Base-by-base conservation (phyloP, 2,329 filamentous ascomycete species). In the Aureobasidium sp. region DNA sequence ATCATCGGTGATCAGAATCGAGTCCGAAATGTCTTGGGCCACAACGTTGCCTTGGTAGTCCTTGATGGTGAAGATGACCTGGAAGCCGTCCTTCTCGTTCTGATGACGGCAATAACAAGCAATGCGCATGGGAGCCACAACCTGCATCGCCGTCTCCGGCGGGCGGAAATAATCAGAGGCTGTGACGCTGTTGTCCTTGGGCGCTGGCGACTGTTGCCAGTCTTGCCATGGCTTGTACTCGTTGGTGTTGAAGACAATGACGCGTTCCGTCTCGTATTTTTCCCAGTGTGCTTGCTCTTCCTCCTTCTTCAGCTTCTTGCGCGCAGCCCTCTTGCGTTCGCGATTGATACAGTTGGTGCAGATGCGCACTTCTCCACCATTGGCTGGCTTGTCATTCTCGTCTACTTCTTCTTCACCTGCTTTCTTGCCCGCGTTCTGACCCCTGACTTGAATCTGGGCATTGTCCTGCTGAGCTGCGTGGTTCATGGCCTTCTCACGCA, bases 91-190 rank as follows among this genome's bases (percentile, higher is more conserved):
- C 77, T 97, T 97, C 76, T 97, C 94, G 63, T 88, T 86, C 68
- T 97, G 93, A 72, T 99, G 93, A 25, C 93, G 86, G 75, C 93
- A 97, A 75, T 97, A 99, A 73, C 93, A 99, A 29, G 92, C 91
- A 69, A 99, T 97, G 10, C 93, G 87, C 92, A 97, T 96, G 0
- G 91, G 91, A 2, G 90, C 85, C 67, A 92, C 87, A 29, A 96
- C 86, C 69, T 91, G 87, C 78, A 90, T 85, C 7, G 87, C 84
- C 55, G 84, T 85, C 50, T 80, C 79, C 48, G 79, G 77, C 29
- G 72, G 71, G 3, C 65, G 60, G 58, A 73, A 73, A 32, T 48
- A 50, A 52, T 66, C 66, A 59, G 49, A 59, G 42, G 66, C 44
- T 34, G 42, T 62, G 36, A 64, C 59, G 30, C 59, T 65, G 34